phyloP scores from a whole-genome alignment of 306 rosid species.

The Fagus sylvatica region DNA sequence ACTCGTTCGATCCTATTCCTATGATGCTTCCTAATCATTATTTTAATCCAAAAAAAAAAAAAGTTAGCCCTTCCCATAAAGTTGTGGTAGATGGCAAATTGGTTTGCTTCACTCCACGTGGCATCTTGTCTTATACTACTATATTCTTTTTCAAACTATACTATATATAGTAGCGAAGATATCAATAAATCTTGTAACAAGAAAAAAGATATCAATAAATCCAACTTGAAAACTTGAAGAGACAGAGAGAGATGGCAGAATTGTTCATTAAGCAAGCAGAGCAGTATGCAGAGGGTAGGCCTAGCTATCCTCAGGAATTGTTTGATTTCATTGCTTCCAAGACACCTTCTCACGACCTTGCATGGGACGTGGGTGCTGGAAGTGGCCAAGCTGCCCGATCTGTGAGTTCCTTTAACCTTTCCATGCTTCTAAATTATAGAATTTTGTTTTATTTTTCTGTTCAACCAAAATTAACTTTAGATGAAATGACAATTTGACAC shows the following conservation, averaged over 20 bases:
- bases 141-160: too few relatives aligned
- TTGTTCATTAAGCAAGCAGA: conserved; percentile 57
- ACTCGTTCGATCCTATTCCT: too few relatives aligned
- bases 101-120: too few relatives aligned
- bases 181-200: too few relatives aligned
- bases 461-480: not conserved
- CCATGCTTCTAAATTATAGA: too few relatives aligned
- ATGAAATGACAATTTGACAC: too few relatives aligned
- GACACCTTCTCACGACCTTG: conserved; percentile 53
- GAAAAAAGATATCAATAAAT: too few relatives aligned
- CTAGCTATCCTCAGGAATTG: conserved; percentile 61
- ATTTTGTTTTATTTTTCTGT: not conserved
- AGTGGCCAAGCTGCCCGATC: conserved; percentile 81
- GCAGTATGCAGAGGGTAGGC: conserved; percentile 57
- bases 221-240: not conserved
- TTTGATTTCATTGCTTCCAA: conserved; percentile 71
- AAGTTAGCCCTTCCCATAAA: too few relatives aligned
- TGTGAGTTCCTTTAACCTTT: conserved; percentile 22
- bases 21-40: too few relatives aligned
- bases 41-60: too few relatives aligned
- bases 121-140: too few relatives aligned
- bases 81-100: not conserved
- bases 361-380: conserved; percentile 90
- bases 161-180: too few relatives aligned
- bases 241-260: conserved; percentile 28